Conservation (phyloP, 805 yeast genomes). For the Jamesozyma piceae region DNA sequence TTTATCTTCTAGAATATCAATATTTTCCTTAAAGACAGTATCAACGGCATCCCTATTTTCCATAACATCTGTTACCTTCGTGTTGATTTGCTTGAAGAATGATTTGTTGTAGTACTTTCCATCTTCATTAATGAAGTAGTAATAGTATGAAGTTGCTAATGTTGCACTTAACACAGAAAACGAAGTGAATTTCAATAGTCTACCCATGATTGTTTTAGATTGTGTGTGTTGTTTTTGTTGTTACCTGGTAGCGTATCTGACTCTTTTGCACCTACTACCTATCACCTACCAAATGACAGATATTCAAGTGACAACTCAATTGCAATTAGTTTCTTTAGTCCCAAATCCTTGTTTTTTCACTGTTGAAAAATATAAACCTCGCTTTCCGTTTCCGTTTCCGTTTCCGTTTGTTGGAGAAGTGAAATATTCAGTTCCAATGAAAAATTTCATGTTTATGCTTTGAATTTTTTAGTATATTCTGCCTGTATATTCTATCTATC, state of each 20-base stretch:
- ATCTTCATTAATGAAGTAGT: constrained; percentile 16
- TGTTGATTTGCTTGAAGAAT: constrained; percentile 15
- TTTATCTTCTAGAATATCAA: constrained; percentile 2
- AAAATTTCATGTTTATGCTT: no score
- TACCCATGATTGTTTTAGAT: constrained; percentile 14
- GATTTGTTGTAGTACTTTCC: constrained; percentile 21
- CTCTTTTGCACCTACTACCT: no score
- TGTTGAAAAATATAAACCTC: no score
- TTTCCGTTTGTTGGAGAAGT: no score
- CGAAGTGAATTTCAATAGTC: constrained; percentile 16
- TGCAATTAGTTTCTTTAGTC: no score
- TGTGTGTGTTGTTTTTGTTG: background rate
- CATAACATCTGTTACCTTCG: constrained; percentile 16
- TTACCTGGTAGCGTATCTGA: background rate
- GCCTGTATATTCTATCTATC: no score
- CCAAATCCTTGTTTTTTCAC: no score
- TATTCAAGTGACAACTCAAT: no score
- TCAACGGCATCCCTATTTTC: constrained; percentile 15
- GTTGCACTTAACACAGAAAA: constrained; percentile 13
- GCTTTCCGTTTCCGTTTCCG: no score
- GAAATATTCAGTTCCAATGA: no score
- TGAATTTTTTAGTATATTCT: no score
- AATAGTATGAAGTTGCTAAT: constrained; percentile 19
- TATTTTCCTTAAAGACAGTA: constrained; percentile 4
- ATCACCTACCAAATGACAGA: no score